A percentile compares a stretch with the other conserved stretches of the same genome.
phyloP scores from a whole-genome alignment of 495 filamentous ascomycete species.

The Hypomontagnella submonticulosa region DNA sequence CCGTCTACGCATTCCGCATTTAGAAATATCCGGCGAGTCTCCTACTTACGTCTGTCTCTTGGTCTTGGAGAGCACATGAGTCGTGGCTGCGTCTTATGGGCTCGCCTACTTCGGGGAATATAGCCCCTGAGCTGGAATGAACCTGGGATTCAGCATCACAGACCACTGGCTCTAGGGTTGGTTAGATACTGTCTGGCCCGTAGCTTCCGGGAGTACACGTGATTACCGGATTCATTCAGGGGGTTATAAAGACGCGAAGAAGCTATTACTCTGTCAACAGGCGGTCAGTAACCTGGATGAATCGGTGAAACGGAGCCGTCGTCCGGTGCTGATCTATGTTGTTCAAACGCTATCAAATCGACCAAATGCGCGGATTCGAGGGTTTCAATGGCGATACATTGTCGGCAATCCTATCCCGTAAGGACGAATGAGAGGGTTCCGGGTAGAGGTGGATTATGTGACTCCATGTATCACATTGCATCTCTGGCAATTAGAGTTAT shows the following conservation, averaged over 20 bases:
- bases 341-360: slow-evolving; percentile 8
- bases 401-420: slow-evolving; percentile 60
- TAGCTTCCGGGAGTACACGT: slow-evolving; percentile 46
- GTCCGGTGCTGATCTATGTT: neutral
- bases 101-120: slow-evolving; percentile 3
- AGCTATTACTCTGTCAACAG: slow-evolving; percentile 56
- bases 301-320: neutral
- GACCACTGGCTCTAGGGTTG: neutral
- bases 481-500: slow-evolving; percentile 58
- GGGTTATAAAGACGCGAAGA: slow-evolving; percentile 55
- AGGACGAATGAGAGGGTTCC: slow-evolving; percentile 57
- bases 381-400: slow-evolving; percentile 60
- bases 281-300: slow-evolving; percentile 38
- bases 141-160: too few relatives aligned
- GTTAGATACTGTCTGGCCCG: slow-evolving; percentile 50
- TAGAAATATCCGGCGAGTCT: slow-evolving; percentile 14
- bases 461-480: slow-evolving; percentile 55
- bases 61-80: neutral
- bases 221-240: slow-evolving; percentile 43
- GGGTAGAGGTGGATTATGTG: slow-evolving; percentile 59
- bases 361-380: slow-evolving; percentile 47
- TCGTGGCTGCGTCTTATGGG: neutral
- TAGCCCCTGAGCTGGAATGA: slow-evolving; percentile 20
- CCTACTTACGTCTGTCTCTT: neutral
- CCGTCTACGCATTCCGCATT: slow-evolving; percentile 10